Conservation (phyloP, 805 yeast genomes). For the Lipomyces spencermartinsiae region DNA sequence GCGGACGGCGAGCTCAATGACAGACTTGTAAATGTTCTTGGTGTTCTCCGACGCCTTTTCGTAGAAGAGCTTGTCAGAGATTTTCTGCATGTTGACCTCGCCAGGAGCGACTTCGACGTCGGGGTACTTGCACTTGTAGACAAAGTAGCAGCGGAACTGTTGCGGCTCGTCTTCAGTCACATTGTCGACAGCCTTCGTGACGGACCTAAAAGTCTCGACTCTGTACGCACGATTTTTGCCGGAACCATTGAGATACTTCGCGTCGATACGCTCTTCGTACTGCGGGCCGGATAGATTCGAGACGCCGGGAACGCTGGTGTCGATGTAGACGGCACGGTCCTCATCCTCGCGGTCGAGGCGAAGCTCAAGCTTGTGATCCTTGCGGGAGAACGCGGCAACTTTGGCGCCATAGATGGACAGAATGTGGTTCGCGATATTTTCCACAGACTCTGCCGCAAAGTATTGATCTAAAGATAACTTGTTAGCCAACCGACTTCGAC, state of each 20-base stretch:
- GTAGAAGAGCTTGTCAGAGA: constrained; percentile 80
- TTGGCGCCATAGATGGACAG: constrained; percentile 92
- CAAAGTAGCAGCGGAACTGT: constrained; percentile 75
- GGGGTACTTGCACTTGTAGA: constrained; percentile 72
- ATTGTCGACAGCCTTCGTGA: constrained; percentile 53
- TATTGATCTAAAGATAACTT: constrained; percentile 57
- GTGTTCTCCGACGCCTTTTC: constrained; percentile 82
- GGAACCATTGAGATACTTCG: constrained; percentile 62
- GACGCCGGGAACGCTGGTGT: constrained; percentile 60
- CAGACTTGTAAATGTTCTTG: constrained; percentile 72
- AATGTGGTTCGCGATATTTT: constrained; percentile 80
- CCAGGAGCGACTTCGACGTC: constrained; percentile 45
- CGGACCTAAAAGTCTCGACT: constrained; percentile 79
- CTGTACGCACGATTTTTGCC: constrained; percentile 58
- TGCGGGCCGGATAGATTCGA: constrained; percentile 48
- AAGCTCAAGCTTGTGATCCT: constrained; percentile 62
- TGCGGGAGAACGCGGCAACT: constrained; percentile 81
- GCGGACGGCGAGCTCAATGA: constrained; percentile 69
- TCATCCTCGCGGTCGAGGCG: constrained; percentile 79
- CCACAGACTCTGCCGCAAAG: constrained; percentile 83
- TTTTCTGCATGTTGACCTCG: constrained; percentile 63
- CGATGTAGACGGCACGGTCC: constrained; percentile 91
- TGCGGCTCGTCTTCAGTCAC: constrained; percentile 50
- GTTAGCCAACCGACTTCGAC: background rate
- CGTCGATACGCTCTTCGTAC: constrained; percentile 65